Conservation (phyloP, 202 grass and related monocot genomes). For the Cymbopogon flexuosus region DNA sequence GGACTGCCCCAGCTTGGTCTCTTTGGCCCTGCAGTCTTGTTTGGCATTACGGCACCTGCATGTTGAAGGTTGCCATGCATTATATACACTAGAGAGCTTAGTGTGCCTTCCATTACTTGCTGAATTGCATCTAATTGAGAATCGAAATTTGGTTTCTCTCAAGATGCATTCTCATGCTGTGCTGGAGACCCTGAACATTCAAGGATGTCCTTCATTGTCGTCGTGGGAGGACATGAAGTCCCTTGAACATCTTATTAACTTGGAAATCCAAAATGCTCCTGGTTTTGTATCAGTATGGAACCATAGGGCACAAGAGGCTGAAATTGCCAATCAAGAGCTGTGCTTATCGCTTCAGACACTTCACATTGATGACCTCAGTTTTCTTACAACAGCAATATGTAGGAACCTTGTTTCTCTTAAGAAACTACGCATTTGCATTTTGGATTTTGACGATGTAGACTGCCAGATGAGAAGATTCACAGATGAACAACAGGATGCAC, state of each 20-base stretch:
- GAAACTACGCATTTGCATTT: background rate
- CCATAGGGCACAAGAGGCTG: background rate
- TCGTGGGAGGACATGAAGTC: slow-evolving; percentile 3
- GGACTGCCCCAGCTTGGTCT: background rate
- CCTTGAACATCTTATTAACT: background rate
- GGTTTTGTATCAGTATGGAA: slow-evolving; percentile 8
- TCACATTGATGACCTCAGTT: slow-evolving; percentile 9
- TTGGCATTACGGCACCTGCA: background rate
- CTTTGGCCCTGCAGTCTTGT: background rate
- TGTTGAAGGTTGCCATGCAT: background rate
- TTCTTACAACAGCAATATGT: background rate
- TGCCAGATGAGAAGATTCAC: background rate
- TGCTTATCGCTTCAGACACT: background rate
- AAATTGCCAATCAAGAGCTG: background rate
- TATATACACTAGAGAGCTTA: background rate
- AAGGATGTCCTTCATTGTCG: background rate
- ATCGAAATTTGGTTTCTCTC: slow-evolving; percentile 12
- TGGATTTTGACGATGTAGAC: background rate
- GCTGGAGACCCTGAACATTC: background rate
- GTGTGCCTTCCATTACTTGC: background rate
- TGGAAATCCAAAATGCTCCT: background rate
- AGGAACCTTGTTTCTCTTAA: background rate
- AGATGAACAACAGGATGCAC: background rate
- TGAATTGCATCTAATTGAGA: slow-evolving; percentile 6
- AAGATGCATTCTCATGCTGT: slow-evolving; percentile 7